Conservation (phyloP, 176 grass and related monocot species). For the Sorghum bicolor region DNA sequence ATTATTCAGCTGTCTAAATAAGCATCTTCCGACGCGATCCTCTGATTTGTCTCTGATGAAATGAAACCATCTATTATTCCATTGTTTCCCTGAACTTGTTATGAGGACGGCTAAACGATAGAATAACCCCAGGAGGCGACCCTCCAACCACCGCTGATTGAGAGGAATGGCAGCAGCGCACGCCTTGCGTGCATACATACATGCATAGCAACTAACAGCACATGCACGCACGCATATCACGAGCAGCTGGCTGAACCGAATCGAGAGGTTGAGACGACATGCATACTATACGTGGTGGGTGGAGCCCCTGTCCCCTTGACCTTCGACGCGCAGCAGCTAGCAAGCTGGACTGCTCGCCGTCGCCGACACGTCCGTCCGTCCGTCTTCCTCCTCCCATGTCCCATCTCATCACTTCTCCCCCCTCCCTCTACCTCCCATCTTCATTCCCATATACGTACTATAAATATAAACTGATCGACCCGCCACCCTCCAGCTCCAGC, state of each 20-base stretch:
- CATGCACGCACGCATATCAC: neutral
- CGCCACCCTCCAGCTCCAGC: neutral
- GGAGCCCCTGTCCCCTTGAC: neutral
- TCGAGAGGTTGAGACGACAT: neutral
- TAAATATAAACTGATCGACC: neutral
- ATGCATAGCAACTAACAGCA: neutral
- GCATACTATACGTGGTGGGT: neutral
- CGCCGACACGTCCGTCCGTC: neutral
- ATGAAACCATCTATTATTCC: neutral
- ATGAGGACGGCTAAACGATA: neutral
- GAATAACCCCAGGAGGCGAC: neutral
- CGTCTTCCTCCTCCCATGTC: neutral
- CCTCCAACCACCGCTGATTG: neutral
- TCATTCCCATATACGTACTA: neutral
- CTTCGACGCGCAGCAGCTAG: constrained; percentile 12
- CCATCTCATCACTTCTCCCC: too few species aligned
- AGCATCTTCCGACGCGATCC: too few species aligned
- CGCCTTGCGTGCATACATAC: neutral
- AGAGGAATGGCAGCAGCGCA: too few species aligned
- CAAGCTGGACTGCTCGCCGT: constrained; percentile 11
- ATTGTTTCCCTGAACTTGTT: neutral
- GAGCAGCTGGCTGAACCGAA: neutral
- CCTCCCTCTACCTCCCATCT: neutral
- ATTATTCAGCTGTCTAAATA: too few species aligned
- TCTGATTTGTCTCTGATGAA: too few species aligned